Evolutionary conservation across 2,329 filamentous ascomycete genomes (phyloP), one percentile per base, ranked within the genome.

Genomic region (Venturia effusa): DNA sequence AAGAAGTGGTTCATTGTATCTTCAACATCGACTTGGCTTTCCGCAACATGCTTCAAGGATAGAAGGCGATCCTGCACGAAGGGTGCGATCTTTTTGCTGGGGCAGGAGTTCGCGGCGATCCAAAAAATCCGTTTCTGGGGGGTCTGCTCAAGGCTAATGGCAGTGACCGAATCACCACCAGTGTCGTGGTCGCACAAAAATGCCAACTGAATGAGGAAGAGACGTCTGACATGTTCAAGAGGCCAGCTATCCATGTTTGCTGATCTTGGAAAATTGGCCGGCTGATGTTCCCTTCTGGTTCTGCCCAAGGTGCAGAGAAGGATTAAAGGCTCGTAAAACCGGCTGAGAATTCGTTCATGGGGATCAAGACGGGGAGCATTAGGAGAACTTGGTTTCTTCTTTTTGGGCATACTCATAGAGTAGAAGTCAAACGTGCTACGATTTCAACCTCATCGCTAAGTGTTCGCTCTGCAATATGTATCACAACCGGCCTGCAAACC

Each of bases 271-370:
- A 59, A n/a, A 39, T 59, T 59, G 27, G 54, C 54, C 30, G 27
- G 54, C n/a, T 32, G 54, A 59, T 59, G 54, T 11, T 8, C 22
- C 3, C 54, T 22, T 19, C 54, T 32, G 11, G 54, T 59, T 39
- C 54, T 32, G 27, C 54, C 54, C 54, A 59, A n/a, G 54, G 34
- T 39, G 27, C 27, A 59, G 13, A 59, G 54, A 39, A 59, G 54
- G 27, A 59, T 39, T n/a, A 59, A 59, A 39, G 54, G 54, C 54
- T 59, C 54, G 54, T 59, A 59, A 27, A 59, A 59, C 6, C 54
- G 54, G 19, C 34, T 59, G 27, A 59, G 34, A 2, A 59, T 32
- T 32, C 54, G 54, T 32, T 32, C 54, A 39, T 39, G 54, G 6
- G 54, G 54, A 39, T 59, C 27, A 32, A 59, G 54, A 32, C 54